Conservation (phyloP, 2,329 filamentous ascomycete species). For the Fusarium scirpi region DNA sequence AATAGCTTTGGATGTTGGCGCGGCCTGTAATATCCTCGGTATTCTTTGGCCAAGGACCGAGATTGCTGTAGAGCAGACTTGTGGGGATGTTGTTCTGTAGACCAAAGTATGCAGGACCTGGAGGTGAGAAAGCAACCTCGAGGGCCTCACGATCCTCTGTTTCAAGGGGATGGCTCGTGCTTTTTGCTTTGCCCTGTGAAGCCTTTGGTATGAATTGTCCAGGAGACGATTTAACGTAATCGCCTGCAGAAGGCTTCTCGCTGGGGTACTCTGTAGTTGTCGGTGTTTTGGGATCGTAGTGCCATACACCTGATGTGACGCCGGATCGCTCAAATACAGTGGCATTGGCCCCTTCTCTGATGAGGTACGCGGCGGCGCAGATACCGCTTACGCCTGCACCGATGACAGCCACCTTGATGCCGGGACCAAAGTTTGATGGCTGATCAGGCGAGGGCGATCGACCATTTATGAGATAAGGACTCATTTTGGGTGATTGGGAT, state of each 20-base stretch:
- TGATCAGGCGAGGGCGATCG: neutral
- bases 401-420: constrained; percentile 52
- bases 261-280: constrained; percentile 51
- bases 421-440: constrained; percentile 13
- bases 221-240: constrained; percentile 39
- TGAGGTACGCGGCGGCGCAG: constrained; percentile 53
- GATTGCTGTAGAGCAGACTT: constrained; percentile 58
- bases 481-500: constrained; percentile 13
- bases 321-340: constrained; percentile 54
- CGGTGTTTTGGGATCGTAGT: constrained; percentile 50
- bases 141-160: neutral
- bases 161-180: neutral
- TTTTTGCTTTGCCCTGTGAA: neutral
- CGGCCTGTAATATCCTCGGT: constrained; percentile 72
- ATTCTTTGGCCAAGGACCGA: constrained; percentile 66
- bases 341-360: constrained; percentile 52
- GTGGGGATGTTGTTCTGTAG: constrained; percentile 82
- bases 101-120: constrained; percentile 64
- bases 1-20: constrained; percentile 67
- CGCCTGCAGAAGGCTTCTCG: constrained; percentile 46
- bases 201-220: constrained; percentile 5
- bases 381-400: constrained; percentile 58
- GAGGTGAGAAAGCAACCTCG: constrained; percentile 39
- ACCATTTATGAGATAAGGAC: constrained; percentile 26
- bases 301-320: constrained; percentile 55